Conservation (phyloP, 345 rosid species). For the Boechera divaricarpa region DNA sequence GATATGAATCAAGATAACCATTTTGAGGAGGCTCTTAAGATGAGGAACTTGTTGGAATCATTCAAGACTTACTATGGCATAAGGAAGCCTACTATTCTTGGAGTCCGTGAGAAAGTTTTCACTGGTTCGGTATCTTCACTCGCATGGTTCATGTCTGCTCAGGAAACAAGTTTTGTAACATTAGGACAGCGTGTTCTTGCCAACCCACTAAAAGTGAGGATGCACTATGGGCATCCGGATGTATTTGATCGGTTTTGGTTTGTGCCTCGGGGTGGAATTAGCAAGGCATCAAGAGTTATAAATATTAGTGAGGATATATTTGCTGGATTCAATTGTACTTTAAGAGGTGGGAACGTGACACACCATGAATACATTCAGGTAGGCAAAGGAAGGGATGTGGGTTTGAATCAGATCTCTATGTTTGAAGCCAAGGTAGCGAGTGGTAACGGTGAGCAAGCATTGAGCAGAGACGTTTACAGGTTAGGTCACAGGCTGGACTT, state of each 20-base stretch:
- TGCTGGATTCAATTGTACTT: slow-evolving; percentile 98
- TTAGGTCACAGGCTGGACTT: slow-evolving; percentile 97
- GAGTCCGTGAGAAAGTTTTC: slow-evolving; percentile 95
- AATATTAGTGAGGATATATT: slow-evolving; percentile 98
- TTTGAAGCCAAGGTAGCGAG: slow-evolving; percentile 99
- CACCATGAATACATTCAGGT: slow-evolving; percentile 98
- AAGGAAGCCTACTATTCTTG: slow-evolving; percentile 83
- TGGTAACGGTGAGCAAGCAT: slow-evolving; percentile 97
- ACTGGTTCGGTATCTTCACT: slow-evolving; percentile 97
- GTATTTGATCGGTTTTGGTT: slow-evolving; percentile 99
- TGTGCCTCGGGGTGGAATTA: slow-evolving; percentile 92
- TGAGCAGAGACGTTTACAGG: slow-evolving; percentile 97
- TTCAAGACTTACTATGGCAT: slow-evolving; percentile 69
- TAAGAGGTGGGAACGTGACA: slow-evolving; percentile 96
- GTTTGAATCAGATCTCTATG: slow-evolving; percentile 95
- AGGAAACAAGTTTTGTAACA: slow-evolving; percentile 92
- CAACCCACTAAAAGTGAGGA: slow-evolving; percentile 88
- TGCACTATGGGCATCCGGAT: slow-evolving; percentile 99
- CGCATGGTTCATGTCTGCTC: slow-evolving; percentile 93
- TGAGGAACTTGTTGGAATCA: slow-evolving; percentile 95
- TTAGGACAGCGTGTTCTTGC: slow-evolving; percentile 98
- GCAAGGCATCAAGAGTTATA: slow-evolving; percentile 95
- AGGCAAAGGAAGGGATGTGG: slow-evolving; percentile 99
- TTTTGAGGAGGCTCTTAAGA: slow-evolving; percentile 97
- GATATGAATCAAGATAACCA: slow-evolving; percentile 99